Conservation (phyloP, 495 filamentous ascomycete genomes). For the Penicillium flavigenum region DNA sequence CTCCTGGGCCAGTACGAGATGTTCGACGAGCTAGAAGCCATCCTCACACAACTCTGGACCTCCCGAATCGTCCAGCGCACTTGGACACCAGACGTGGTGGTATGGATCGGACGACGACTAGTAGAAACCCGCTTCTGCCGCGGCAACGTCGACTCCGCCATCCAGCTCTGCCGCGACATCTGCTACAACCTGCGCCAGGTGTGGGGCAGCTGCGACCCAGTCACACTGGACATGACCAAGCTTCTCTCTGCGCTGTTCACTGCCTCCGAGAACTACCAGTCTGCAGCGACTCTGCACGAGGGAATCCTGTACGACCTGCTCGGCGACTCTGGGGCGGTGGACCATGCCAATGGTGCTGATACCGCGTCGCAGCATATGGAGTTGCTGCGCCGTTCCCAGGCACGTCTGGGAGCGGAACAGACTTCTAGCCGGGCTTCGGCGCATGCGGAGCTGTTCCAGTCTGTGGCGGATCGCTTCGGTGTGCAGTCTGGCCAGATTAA, state of each 20-base stretch:
- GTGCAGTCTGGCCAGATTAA: conserved; percentile 29
- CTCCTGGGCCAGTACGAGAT: conserved; percentile 60
- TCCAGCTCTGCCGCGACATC: conserved; percentile 58
- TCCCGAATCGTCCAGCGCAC: conserved; percentile 59
- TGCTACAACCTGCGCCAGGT: conserved; percentile 63
- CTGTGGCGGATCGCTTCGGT: conserved; percentile 37
- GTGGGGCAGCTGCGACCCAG: conserved; percentile 53
- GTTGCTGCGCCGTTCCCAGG: conserved; percentile 48
- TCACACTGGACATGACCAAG: conserved; percentile 55
- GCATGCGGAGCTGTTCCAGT: conserved; percentile 30
- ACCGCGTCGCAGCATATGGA: conserved; percentile 50
- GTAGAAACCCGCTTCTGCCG: conserved; percentile 57
- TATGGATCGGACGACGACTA: conserved; percentile 56
- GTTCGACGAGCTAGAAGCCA: conserved; percentile 56
- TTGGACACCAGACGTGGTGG: conserved; percentile 54
- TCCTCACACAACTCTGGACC: conserved; percentile 60
- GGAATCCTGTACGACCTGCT: conserved; percentile 50
- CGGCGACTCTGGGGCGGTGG: conserved; percentile 43
- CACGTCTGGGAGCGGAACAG: conserved; percentile 30
- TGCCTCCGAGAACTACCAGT: conserved; percentile 46
- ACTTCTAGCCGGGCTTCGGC: conserved; percentile 22
- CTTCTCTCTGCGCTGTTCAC: conserved; percentile 57
- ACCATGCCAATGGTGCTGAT: conserved; percentile 33
- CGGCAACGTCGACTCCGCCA: conserved; percentile 43
- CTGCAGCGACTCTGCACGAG: conserved; percentile 56